Evolutionary conservation across 352 stramenopile genomes (phyloP).

Genomic region (Globisporangium uncinulatum): DNA sequence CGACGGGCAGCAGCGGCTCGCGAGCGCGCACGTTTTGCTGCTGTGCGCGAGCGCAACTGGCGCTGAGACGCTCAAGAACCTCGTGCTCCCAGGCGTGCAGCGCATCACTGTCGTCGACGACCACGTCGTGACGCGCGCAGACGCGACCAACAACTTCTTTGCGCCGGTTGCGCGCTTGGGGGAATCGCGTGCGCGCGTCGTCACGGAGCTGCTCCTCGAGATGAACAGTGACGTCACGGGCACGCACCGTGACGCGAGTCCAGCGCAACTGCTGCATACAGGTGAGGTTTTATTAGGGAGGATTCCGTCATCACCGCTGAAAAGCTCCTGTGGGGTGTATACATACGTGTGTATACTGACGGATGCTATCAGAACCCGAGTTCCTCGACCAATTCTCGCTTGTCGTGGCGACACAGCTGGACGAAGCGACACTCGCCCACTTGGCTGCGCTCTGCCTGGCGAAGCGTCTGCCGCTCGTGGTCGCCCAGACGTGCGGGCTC

Average conservation of each 20-base stretch:
- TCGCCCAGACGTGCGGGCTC: slow-evolving; percentile 89
- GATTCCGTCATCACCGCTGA: too few species aligned
- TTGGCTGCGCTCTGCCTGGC: slow-evolving; percentile 68
- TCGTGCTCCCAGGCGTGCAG: slow-evolving; percentile 89
- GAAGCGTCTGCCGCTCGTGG: slow-evolving; percentile 77
- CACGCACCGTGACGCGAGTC: slow-evolving; percentile 31
- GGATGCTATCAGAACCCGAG: slow-evolving; percentile 27
- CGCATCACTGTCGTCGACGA: slow-evolving; percentile 95
- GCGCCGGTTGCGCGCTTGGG: slow-evolving; percentile 50
- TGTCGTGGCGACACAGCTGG: slow-evolving; percentile 86
- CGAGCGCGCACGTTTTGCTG: slow-evolving; percentile 87
- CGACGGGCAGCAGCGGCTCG: slow-evolving; percentile 89
- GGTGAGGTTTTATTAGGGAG: slow-evolving; percentile 13
- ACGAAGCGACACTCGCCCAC: slow-evolving; percentile 38
- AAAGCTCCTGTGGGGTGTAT: too few species aligned
- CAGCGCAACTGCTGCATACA: slow-evolving; percentile 40
- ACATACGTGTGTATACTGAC: too few species aligned
- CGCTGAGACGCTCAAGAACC: slow-evolving; percentile 98
- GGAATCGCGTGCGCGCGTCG: slow-evolving; percentile 71
- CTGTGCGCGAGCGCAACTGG: slow-evolving; percentile 89
- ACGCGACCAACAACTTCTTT: slow-evolving; percentile 95
- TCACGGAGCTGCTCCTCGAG: slow-evolving; percentile 86
- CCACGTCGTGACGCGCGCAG: slow-evolving; percentile 49
- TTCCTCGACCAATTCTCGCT: slow-evolving; percentile 74
- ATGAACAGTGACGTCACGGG: slow-evolving; percentile 95